Percentiles rank a stretch among this genome's conserved stretches.
Evolutionary conservation across 2,329 filamentous ascomycete species (phyloP).

Genomic region (Aspergillus sp.): DNA sequence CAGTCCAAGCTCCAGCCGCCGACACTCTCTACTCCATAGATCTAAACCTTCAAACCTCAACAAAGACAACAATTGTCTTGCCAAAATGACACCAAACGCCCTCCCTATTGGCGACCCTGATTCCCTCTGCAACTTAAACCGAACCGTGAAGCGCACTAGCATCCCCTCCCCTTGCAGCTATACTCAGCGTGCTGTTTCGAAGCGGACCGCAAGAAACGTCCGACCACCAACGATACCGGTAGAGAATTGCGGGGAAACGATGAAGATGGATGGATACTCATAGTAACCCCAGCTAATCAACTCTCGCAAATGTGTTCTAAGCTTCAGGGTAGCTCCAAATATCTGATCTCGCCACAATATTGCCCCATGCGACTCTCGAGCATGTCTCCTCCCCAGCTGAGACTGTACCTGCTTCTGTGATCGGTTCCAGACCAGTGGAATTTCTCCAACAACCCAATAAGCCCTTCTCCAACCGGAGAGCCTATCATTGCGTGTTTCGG

Average conservation of each 20-base stretch:
- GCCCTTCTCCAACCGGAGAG: background rate
- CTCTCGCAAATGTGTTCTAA: slow-evolving; percentile 9
- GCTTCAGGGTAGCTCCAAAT: slow-evolving; percentile 13
- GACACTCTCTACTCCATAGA: no score
- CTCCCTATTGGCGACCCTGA: background rate
- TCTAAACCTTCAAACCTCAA: background rate
- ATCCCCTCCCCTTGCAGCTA: slow-evolving; percentile 2
- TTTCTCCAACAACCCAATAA: background rate
- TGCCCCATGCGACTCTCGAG: slow-evolving; percentile 4
- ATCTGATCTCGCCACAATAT: slow-evolving; percentile 3
- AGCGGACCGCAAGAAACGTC: background rate
- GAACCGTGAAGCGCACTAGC: slow-evolving; percentile 3
- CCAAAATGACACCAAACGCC: background rate
- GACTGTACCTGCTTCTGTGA: background rate
- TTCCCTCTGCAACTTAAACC: slow-evolving; percentile 11
- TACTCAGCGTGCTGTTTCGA: background rate
- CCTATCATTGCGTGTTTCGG: slow-evolving; percentile 5
- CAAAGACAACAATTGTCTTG: background rate
- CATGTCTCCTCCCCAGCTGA: background rate
- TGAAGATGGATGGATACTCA: background rate
- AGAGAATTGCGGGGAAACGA: background rate
- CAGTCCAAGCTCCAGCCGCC: background rate
- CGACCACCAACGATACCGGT: background rate
- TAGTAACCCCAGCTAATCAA: slow-evolving; percentile 3
- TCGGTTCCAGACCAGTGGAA: background rate